A percentile compares a stretch with the other conserved stretches of the same genome.
These are phyloP conservation scores for Uncinocarpus reesii DNA, from an alignment of 2,329 filamentous ascomycete species.

Conservation along the genomic window DNA sequence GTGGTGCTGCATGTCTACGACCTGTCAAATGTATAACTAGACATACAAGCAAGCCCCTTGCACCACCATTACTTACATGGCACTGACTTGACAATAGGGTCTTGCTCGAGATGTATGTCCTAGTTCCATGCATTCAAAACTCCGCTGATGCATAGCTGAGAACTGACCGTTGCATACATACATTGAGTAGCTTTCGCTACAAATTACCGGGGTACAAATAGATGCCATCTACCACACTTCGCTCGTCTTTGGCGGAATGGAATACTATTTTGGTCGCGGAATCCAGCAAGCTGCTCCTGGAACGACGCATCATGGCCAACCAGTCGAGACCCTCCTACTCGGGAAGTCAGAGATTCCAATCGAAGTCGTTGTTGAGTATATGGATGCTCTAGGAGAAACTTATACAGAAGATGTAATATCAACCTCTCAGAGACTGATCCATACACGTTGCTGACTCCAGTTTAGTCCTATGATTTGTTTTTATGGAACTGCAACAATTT, in stretches of 20 bases:
- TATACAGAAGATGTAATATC: constrained; percentile 64
- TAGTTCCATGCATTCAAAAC: not conserved
- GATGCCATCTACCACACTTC: constrained; percentile 95
- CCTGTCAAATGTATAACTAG: constrained; percentile 46
- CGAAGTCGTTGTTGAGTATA: constrained; percentile 75
- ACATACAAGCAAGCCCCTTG: not conserved
- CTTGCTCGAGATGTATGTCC: constrained; percentile 43
- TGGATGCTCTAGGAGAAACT: constrained; percentile 69
- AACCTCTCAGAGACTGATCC: not conserved
- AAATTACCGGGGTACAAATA: constrained; percentile 58
- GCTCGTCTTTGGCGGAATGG: constrained; percentile 69
- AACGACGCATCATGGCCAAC: constrained; percentile 72
- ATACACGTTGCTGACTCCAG: not conserved
- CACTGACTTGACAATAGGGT: constrained; percentile 32
- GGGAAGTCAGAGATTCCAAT: constrained; percentile 68
- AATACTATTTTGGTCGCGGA: constrained; percentile 84
- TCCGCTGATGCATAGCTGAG: not conserved
- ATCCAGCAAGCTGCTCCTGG: constrained; percentile 74
- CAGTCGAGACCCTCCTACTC: constrained; percentile 64
- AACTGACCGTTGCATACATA: constrained; percentile 2
- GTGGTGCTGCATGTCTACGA: constrained; percentile 71
- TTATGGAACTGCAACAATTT: constrained; percentile 97
- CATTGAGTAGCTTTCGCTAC: constrained; percentile 41
- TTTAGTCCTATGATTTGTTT: constrained; percentile 75
- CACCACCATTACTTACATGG: constrained; percentile 6